Conservation (phyloP, 257 asterid species). For the Buddleja alternifolia region DNA sequence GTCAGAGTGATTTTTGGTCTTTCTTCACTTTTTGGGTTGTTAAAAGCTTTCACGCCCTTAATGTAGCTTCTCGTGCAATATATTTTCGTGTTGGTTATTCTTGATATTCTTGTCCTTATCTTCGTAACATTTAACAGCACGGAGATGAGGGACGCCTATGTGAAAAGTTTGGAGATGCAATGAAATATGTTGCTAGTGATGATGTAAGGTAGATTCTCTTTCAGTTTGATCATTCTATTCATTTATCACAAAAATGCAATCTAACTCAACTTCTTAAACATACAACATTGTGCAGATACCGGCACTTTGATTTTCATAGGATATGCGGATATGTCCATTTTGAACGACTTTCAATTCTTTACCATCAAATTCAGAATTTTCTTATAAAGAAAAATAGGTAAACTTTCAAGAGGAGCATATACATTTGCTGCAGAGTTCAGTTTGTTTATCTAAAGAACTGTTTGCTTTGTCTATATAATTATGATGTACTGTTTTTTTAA, state of each 20-base stretch:
- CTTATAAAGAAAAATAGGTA: constrained; percentile 71
- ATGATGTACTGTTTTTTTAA: not conserved
- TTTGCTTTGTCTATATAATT: not conserved
- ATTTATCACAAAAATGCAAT: constrained; percentile 25
- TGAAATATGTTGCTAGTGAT: constrained; percentile 65
- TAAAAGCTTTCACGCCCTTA: not conserved
- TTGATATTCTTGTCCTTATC: constrained; percentile 8
- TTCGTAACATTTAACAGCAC: constrained; percentile 47
- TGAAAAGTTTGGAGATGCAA: constrained; percentile 63
- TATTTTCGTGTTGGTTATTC: constrained; percentile 15
- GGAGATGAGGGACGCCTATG: constrained; percentile 87
- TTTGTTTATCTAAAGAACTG: constrained; percentile 19
- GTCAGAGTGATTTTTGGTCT: not conserved
- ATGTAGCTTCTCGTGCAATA: not conserved
- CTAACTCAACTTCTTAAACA: constrained; percentile 25
- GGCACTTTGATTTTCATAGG: constrained; percentile 95
- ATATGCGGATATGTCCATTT: constrained; percentile 84
- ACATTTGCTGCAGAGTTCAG: constrained; percentile 5
- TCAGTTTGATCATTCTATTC: constrained; percentile 24
- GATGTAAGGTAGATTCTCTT: constrained; percentile 62
- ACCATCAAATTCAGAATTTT: constrained; percentile 74
- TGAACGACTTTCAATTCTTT: constrained; percentile 86
- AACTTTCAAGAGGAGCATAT: constrained; percentile 24
- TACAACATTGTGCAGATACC: constrained; percentile 57
- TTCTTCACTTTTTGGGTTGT: constrained; percentile 14